Evolutionary conservation across 768 basidiomycete genomes (phyloP).

Genomic region (Gelatoporia subvermispora): DNA sequence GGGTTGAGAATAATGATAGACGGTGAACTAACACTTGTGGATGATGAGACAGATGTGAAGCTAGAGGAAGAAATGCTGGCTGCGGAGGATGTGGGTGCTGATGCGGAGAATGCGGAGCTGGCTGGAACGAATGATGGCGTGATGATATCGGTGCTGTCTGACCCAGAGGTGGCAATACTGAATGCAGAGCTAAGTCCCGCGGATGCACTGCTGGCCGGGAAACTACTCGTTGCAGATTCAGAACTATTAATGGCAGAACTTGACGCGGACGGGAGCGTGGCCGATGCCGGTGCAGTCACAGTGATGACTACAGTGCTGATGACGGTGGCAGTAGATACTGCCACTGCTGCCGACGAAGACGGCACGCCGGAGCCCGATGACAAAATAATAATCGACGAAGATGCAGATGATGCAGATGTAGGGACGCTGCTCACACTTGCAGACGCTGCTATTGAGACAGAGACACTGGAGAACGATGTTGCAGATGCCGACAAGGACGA

Average conservation of each 20-base stretch:
- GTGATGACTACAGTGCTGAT: constrained; percentile 22
- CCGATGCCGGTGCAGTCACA: constrained; percentile 9
- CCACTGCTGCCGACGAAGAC: neutral
- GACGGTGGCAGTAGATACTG: constrained; percentile 14
- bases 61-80: neutral
- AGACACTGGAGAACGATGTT: neutral
- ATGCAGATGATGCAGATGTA: neutral
- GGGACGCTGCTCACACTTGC: neutral
- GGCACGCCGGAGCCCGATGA: neutral
- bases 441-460: neutral
- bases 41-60: neutral
- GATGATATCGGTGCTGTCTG: neutral
- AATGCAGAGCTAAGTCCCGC: neutral
- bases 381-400: neutral
- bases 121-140: neutral
- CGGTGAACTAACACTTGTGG: neutral
- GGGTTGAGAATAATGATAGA: neutral
- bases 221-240: neutral
- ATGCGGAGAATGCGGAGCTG: neutral
- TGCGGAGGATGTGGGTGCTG: neutral
- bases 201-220: neutral
- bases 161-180: neutral
- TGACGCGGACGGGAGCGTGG: neutral
- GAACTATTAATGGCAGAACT: neutral
- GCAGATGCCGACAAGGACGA: constrained; percentile 1